Base-by-base conservation (phyloP, 371 early-diverging fungal species). In the Mucor lusitanicus region DNA sequence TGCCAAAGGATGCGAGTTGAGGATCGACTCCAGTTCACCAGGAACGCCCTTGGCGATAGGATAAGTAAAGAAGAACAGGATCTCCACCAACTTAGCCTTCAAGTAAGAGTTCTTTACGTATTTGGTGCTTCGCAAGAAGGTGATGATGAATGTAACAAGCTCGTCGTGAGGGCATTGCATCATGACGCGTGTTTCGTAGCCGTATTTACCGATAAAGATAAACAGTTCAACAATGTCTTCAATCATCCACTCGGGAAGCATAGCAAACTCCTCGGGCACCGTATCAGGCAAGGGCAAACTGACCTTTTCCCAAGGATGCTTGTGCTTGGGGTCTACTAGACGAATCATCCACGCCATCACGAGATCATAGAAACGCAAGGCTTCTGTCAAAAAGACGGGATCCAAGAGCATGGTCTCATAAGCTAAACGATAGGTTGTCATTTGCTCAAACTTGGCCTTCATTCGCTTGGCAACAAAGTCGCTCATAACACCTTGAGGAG, bases 41-140 rank as follows among this genome's bases (percentile, higher is more conserved):
- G 83, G 84, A 17, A 75, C 61, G 4, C 81, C 82, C 37, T 73
- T 59, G 9, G 69, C 76, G 65, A 84, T 72, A 25, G 81, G 85
- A 64, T 77, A 84, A 9, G 94, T 92, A 72, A 92, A 93, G 68
- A 82, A 90, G 71, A 87, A 94, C 13, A 94, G 66, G 61, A 94
- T 88, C 92, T 99, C 99, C 0, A 96, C 95, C 39, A 97, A 79
- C 59, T 96, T 97, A 21, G 94, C 91, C 73, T 95, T 96, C 70
- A 98, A 73, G 64, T 98, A 94, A 12, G 99, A 98, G 70, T 98
- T 99, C 80, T 93, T 93, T 71, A 98, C 85, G 60, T 91, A 92
- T 8, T 78, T 77, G 0, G 93, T 85, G 53, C 91, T 94, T 35
- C 84, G 81, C 69, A 97, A 76, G 70, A 95, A 90, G 5, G 90